These are phyloP conservation scores for Cutaneotrichosporon sp. DNA, from an alignment of 1,284 basidiomycete genomes.

Conservation along the genomic window DNA sequence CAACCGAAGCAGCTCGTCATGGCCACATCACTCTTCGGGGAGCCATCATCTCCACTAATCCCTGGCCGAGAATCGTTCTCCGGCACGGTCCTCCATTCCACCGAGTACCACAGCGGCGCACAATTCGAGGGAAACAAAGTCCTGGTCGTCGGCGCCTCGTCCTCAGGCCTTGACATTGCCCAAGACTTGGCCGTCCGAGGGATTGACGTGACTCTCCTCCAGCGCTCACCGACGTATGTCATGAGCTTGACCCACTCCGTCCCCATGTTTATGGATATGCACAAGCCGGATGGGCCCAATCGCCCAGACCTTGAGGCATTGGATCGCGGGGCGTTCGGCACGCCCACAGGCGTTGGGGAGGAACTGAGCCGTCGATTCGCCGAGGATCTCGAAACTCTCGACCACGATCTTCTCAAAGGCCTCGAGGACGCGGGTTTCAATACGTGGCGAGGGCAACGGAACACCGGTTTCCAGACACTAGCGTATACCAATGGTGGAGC, in stretches of 20 bases:
- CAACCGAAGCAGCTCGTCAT: constrained; percentile 51
- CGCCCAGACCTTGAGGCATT: constrained; percentile 56
- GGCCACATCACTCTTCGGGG: constrained; percentile 35
- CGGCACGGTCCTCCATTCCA: constrained; percentile 58
- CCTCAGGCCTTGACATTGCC: constrained; percentile 58
- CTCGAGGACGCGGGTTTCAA: constrained; percentile 59
- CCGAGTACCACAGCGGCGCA: constrained; percentile 55
- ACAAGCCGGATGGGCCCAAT: constrained; percentile 52
- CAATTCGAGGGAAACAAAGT: constrained; percentile 62
- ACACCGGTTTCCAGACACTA: constrained; percentile 28
- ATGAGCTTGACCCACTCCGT: constrained; percentile 57
- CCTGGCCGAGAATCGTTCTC: constrained; percentile 56
- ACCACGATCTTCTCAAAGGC: constrained; percentile 57
- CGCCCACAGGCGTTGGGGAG: constrained; percentile 31
- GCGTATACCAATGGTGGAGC: constrained; percentile 34
- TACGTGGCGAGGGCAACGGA: constrained; percentile 35
- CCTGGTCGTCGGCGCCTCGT: constrained; percentile 63
- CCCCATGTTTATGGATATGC: constrained; percentile 49
- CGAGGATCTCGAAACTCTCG: constrained; percentile 26
- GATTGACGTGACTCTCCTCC: constrained; percentile 62
- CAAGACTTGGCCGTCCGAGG: constrained; percentile 56
- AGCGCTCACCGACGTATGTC: constrained; percentile 63
- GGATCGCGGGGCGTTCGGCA: constrained; percentile 56
- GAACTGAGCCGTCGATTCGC: constrained; percentile 31
- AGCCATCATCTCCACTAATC: constrained; percentile 27